Base-by-base conservation (phyloP, 768 basidiomycete species). In the Lactarius akahatsu region DNA sequence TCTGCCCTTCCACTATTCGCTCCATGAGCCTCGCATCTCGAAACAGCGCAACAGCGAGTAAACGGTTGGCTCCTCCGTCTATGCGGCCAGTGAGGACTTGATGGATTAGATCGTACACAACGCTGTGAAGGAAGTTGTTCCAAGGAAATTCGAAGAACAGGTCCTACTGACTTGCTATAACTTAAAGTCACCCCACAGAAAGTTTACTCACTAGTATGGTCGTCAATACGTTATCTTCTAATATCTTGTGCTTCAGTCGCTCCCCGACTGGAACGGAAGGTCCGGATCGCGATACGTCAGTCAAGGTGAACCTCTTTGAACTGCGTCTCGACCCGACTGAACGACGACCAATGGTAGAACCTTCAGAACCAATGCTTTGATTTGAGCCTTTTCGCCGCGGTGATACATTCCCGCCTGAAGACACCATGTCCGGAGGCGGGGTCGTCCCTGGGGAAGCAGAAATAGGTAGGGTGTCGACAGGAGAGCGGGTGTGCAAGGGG, bases 41-140 rank as follows among this genome's bases (percentile, higher is more conserved):
- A 77, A 99, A 97, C 36, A 98, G 80, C 1, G 91, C 82, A 9
- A 96, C 78, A 26, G 89, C 87, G 38, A 98, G 82, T 70, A 95
- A 90, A 64, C 92, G 86, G 72, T 97, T 97, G 60, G 86, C 82
- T 4, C 92, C 89, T n/a, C 81, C 80, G 55, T 94, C 91, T 26
- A 95, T 83, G 30, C 88, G 85, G 16, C 94, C 96, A 1, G 92
- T 96, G 63, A 99, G 82, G 55, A 98, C 89, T 76, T 98, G 97
- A 74, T 98, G 97, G 1, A 98, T 82, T 65, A 97, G 80, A 75
- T 99, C 97, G 74, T 98, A 98, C 20, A 97, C 94, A 36, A 95
- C 90, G 72, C 92, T 94, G 75, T 99, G 97, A 36, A 98, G 78
- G 76, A 98, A 98, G 74, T 98, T 98, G 77, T 99, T 98, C 90